These are phyloP conservation scores for Daedaleopsis nitida DNA, from an alignment of 768 basidiomycete species.

Conservation along the genomic window DNA sequence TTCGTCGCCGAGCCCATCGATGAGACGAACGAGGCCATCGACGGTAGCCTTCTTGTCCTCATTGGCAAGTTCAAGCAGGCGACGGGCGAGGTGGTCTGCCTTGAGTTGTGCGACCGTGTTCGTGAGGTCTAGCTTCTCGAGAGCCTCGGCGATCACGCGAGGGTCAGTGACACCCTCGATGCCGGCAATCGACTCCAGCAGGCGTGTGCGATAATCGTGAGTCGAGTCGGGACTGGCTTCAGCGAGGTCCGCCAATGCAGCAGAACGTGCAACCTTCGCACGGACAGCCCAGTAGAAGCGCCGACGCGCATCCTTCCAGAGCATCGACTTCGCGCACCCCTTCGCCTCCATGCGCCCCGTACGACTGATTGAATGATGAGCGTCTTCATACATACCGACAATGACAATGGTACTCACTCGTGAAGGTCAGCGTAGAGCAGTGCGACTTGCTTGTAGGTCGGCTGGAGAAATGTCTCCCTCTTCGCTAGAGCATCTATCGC, in stretches of 20 bases:
- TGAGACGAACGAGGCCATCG: slow-evolving; percentile 70
- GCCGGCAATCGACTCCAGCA: slow-evolving; percentile 64
- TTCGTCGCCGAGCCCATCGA: slow-evolving; percentile 73
- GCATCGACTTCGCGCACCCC: slow-evolving; percentile 83
- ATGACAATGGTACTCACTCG: slow-evolving; percentile 59
- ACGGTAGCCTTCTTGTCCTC: slow-evolving; percentile 79
- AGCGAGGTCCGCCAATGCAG: slow-evolving; percentile 61
- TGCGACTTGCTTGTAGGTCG: slow-evolving; percentile 93
- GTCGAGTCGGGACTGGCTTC: slow-evolving; percentile 74
- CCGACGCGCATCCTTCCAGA: slow-evolving; percentile 88
- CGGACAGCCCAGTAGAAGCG: slow-evolving; percentile 95
- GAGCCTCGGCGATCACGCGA: slow-evolving; percentile 58
- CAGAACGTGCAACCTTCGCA: slow-evolving; percentile 72
- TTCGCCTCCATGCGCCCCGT: slow-evolving; percentile 97
- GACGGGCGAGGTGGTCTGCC: slow-evolving; percentile 66
- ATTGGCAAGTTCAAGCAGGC: slow-evolving; percentile 66
- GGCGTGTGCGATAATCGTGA: slow-evolving; percentile 62
- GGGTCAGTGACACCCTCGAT: slow-evolving; percentile 55
- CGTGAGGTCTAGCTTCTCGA: slow-evolving; percentile 73
- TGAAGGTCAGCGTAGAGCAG: slow-evolving; percentile 95
- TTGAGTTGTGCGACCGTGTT: slow-evolving; percentile 64
- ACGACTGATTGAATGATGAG: slow-evolving; percentile 55
- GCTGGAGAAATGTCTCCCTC: slow-evolving; percentile 80
- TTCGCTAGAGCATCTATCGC: slow-evolving; percentile 69
- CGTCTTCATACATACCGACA: background rate